phyloP scores from a whole-genome alignment of 2,329 filamentous ascomycete species.

The Phyllosticta citriasiana region DNA sequence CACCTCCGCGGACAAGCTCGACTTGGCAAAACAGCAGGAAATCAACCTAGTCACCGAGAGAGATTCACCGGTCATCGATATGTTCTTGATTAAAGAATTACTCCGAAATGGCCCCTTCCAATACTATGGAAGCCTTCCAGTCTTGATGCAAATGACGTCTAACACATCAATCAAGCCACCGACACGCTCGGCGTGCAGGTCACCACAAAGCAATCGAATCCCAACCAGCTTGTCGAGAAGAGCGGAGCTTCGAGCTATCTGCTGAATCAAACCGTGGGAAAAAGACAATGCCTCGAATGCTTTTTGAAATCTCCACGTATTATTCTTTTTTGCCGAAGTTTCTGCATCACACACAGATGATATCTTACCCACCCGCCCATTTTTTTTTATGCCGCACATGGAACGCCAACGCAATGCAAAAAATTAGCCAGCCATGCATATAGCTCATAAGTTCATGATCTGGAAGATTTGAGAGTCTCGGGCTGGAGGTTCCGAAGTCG shows the following conservation, averaged over 20 bases:
- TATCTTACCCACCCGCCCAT: neutral
- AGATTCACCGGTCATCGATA: neutral
- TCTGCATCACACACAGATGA: neutral
- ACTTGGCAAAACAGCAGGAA: neutral
- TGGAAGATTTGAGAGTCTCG: constrained; percentile 10
- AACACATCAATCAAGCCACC: neutral
- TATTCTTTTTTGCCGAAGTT: constrained; percentile 6
- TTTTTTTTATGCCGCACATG: constrained; percentile 1
- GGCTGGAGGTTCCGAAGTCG: neutral
- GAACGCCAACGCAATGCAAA: constrained; percentile 12
- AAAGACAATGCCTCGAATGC: neutral
- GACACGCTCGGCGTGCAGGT: neutral
- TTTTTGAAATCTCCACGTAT: neutral
- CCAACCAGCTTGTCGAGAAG: neutral
- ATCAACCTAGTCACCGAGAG: neutral
- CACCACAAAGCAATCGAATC: neutral
- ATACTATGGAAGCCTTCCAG: neutral
- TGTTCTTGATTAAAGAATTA: neutral
- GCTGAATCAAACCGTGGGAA: neutral
- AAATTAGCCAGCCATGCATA: neutral
- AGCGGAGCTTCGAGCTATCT: neutral
- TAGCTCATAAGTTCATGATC: constrained; percentile 10
- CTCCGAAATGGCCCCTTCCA: neutral
- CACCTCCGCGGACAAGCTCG: neutral
- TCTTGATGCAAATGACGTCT: neutral